These are phyloP conservation scores for Trichosporon inkin DNA, from an alignment of 1,284 basidiomycete genomes.

Conservation along the genomic window DNA sequence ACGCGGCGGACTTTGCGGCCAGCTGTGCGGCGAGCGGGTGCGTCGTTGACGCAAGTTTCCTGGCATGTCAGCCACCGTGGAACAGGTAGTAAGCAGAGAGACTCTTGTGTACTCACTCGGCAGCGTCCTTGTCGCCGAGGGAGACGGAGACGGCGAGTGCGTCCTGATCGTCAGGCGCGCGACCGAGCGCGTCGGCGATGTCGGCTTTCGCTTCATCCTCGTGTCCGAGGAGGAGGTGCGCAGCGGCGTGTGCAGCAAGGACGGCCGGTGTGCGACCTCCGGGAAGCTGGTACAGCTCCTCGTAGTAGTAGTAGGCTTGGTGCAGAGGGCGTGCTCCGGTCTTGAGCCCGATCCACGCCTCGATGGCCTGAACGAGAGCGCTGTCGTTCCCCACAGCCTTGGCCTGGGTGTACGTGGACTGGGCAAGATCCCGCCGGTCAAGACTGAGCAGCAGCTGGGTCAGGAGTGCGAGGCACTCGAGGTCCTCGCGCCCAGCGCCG, in stretches of 20 bases:
- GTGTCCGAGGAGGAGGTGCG: constrained; percentile 75
- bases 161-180: constrained; percentile 56
- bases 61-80: constrained; percentile 9
- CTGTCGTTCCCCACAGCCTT: constrained; percentile 85
- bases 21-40: constrained; percentile 46
- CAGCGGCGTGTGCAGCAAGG: constrained; percentile 75
- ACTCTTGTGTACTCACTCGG: constrained; percentile 60
- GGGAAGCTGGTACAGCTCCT: constrained; percentile 83
- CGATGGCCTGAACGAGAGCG: constrained; percentile 79
- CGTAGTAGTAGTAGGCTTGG: constrained; percentile 79
- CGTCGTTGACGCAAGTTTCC: constrained; percentile 37
- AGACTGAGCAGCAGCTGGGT: constrained; percentile 82
- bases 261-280: constrained; percentile 66
- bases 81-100: background rate
- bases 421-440: constrained; percentile 77
- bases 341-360: constrained; percentile 77
- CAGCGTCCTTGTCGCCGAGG: constrained; percentile 58
- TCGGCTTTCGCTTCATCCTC: constrained; percentile 77
- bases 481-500: constrained; percentile 65
- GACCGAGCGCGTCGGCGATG: constrained; percentile 66
- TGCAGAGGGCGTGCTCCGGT: constrained; percentile 53
- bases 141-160: constrained; percentile 68
- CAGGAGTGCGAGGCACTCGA: constrained; percentile 76
- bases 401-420: constrained; percentile 71
- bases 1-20: constrained; percentile 37